These are phyloP conservation scores for Ochetophila trinervis DNA, from an alignment of 306 rosid species.

Conservation along the genomic window DNA sequence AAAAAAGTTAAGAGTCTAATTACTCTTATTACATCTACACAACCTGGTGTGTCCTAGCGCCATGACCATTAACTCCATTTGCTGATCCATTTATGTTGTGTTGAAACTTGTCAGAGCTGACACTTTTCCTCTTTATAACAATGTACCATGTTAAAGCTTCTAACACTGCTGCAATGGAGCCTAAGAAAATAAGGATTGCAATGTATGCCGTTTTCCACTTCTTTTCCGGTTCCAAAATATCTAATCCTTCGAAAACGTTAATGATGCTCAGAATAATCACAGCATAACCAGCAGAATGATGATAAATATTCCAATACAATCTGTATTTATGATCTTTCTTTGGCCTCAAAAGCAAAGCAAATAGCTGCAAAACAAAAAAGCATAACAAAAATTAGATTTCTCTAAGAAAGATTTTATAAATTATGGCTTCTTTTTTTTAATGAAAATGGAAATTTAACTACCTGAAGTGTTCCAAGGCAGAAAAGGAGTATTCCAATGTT, in stretches of 20 bases:
- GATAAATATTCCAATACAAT: slow-evolving; percentile 79
- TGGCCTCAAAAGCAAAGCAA: slow-evolving; percentile 91
- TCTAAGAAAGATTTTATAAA: not conserved
- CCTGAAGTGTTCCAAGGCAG: slow-evolving; percentile 90
- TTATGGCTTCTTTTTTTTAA: not conserved
- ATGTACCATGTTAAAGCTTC: slow-evolving; percentile 65
- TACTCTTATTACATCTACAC: slow-evolving; percentile 24
- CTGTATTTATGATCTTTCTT: slow-evolving; percentile 86
- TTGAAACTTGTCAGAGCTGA: slow-evolving; percentile 26
- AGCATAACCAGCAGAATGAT: slow-evolving; percentile 55
- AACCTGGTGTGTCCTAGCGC: slow-evolving; percentile 37
- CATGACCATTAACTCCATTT: slow-evolving; percentile 38
- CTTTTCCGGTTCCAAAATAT: slow-evolving; percentile 55
- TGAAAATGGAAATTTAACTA: slow-evolving; percentile 9
- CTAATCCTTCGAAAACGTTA: slow-evolving; percentile 67
- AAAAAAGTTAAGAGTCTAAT: too few relatives aligned
- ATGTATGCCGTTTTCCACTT: slow-evolving; percentile 67
- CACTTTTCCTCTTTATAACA: slow-evolving; percentile 47
- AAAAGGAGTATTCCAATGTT: slow-evolving; percentile 72
- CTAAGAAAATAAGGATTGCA: slow-evolving; percentile 62
- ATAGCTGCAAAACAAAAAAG: slow-evolving; percentile 40
- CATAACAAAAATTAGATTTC: not conserved
- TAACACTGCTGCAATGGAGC: slow-evolving; percentile 51
- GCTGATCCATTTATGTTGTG: slow-evolving; percentile 32
- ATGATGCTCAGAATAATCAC: slow-evolving; percentile 60